These are phyloP conservation scores for Hymenoscyphus occultus DNA, from an alignment of 2,329 filamentous ascomycete species.

Conservation along the genomic window DNA sequence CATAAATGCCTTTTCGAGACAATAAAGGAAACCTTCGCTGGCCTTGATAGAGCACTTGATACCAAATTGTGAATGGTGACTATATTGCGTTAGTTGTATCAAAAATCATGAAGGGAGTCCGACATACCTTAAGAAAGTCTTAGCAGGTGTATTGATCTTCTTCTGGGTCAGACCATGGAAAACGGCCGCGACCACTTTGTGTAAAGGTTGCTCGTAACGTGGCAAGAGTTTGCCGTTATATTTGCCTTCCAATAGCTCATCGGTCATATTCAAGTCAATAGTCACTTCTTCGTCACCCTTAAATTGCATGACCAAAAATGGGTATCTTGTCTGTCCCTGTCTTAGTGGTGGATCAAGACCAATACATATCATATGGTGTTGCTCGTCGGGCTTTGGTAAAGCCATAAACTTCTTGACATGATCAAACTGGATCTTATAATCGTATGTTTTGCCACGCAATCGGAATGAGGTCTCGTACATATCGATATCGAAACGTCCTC, in stretches of 20 bases:
- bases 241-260: conserved; percentile 77
- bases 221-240: conserved; percentile 87
- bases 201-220: conserved; percentile 90
- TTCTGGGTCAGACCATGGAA: conserved; percentile 93
- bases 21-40: conserved; percentile 96
- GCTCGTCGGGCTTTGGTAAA: conserved; percentile 95
- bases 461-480: conserved; percentile 99
- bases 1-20: conserved; percentile 96
- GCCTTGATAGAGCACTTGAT: conserved; percentile 99
- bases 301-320: conserved; percentile 98
- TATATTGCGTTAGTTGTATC: conserved; percentile 37
- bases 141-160: conserved; percentile 89
- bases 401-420: conserved; percentile 99
- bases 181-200: conserved; percentile 90
- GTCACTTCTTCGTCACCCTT: conserved; percentile 97
- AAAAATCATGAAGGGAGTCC: conserved; percentile 7
- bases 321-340: conserved; percentile 96
- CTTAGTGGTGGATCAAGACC: conserved; percentile 92
- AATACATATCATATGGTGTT: conserved; percentile 91
- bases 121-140: conserved; percentile 78
- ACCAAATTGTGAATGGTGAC: conserved; percentile 87
- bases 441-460: conserved; percentile 96
- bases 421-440: conserved; percentile 99
- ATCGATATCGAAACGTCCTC: conserved; percentile 99
- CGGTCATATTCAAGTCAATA: conserved; percentile 92